Base-by-base conservation (phyloP, 768 basidiomycete species). In the Psilocybe azurescens region DNA sequence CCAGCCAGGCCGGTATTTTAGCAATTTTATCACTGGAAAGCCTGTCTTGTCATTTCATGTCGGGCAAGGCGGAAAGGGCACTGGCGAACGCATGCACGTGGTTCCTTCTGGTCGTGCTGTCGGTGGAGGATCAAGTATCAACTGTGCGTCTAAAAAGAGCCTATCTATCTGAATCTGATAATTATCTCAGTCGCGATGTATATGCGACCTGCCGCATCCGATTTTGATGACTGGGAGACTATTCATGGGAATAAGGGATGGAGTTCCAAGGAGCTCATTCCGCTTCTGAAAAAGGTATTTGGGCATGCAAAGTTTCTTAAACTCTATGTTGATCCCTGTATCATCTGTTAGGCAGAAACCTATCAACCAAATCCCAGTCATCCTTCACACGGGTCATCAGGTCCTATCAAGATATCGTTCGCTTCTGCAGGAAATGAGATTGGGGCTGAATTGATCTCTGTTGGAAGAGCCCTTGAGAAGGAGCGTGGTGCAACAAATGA, bases 211-310 rank as follows among this genome's bases (percentile, higher is more conserved):
- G 72, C 84, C 7, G 83, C 85, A 1, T 88, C 87, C 0, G 89
- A 90, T 67, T 89, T 84, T 52, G 86, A 90, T 63, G 84, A 85
- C 53, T 89, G 88, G 89, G 81, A 83, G 67, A 73, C 61, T 1
- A 69, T 76, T 2, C 71, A 83, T 28, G 77, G 77, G 3, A 89
- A 89, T 67, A 72, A 80, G 1, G 89, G 88, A 1, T 90, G 89
- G 89, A 78, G 86, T 5, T 83, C 85, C 0, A 74, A 78, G 52
- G 75, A 84, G 29, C 67, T 90, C 4, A 81, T 89, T 32, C 88
- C 88, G 0, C 73, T 89, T 13, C 63, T 88, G 32, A 82, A 76
- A 63, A 88, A 89, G 80, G 89, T 84, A 59, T 11, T 56, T 53
- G 20, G 11, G 38, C 44, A 2, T n/a, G 13, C 5, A 13, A 60